Conservation (phyloP, 805 yeast species). For the Lachancea fermentati region DNA sequence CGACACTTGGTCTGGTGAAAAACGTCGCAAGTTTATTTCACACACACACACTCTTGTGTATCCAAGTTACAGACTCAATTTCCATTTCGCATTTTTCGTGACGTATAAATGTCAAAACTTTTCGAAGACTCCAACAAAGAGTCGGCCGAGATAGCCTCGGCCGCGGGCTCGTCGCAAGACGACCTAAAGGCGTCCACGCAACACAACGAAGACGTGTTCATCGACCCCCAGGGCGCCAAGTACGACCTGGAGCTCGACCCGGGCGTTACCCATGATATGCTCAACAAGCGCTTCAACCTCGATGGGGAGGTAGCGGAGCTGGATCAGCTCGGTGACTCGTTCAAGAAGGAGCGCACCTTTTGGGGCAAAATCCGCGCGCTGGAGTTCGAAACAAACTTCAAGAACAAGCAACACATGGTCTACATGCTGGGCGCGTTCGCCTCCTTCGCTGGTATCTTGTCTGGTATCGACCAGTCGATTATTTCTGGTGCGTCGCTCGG, state of each 20-base stretch:
- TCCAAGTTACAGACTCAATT: no score
- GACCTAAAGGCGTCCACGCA: slow-evolving; percentile 2
- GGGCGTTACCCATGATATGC: slow-evolving; percentile 1
- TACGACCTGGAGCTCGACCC: slow-evolving; percentile 6
- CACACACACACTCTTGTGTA: no score
- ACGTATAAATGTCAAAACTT: no score
- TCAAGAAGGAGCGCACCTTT: slow-evolving; percentile 30
- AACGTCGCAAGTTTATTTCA: no score
- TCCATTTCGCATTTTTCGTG: no score
- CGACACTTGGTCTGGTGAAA: no score
- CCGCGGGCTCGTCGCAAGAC: no score
- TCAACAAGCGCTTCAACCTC: slow-evolving; percentile 26
- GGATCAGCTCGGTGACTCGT: slow-evolving; percentile 25
- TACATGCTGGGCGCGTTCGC: slow-evolving; percentile 50
- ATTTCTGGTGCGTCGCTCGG: slow-evolving; percentile 58
- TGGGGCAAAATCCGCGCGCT: slow-evolving; percentile 35
- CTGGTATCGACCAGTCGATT: slow-evolving; percentile 64
- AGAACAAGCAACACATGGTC: slow-evolving; percentile 43
- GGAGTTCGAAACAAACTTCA: slow-evolving; percentile 36
- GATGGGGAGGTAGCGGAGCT: slow-evolving; percentile 36
- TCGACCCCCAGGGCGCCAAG: slow-evolving; percentile 4
- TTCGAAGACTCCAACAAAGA: no score
- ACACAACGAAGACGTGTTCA: slow-evolving; percentile 8
- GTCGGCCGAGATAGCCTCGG: no score
- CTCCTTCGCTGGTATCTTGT: slow-evolving; percentile 57